Percentiles rank a stretch among this genome's conserved stretches.
phyloP scores from a whole-genome alignment of 2,329 filamentous ascomycete genomes.

The Herpomyces periplanetae region DNA sequence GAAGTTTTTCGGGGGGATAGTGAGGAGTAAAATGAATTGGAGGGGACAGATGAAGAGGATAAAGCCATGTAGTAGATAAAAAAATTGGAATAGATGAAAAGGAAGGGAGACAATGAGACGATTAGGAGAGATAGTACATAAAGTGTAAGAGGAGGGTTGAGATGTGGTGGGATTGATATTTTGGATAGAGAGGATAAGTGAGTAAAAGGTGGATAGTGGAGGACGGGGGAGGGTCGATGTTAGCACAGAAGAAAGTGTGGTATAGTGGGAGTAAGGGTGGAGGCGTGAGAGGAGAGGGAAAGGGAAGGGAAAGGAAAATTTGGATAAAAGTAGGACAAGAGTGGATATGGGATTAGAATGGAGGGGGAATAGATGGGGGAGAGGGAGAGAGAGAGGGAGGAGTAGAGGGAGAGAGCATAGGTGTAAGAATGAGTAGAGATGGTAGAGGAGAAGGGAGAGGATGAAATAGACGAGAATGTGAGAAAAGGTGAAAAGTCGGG shows the following conservation, averaged over 20 bases:
- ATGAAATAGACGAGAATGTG: constrained; percentile 6
- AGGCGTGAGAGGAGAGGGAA: constrained; percentile 6
- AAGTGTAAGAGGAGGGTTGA: constrained; percentile 6
- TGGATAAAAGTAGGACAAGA: constrained; percentile 3
- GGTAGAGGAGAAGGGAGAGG: constrained; percentile 5
- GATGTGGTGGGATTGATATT: constrained; percentile 6
- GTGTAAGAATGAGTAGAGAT: constrained; percentile 4
- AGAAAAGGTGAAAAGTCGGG: constrained; percentile 5
- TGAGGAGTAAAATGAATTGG: constrained; percentile 22
- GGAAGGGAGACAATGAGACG: constrained; percentile 5
- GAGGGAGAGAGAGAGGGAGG: constrained; percentile 2
- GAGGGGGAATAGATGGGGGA: constrained; percentile 5
- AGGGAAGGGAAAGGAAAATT: constrained; percentile 4
- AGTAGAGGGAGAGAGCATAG: constrained; percentile 3
- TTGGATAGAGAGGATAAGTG: constrained; percentile 5
- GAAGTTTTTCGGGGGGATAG: constrained; percentile 33
- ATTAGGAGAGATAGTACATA: constrained; percentile 5
- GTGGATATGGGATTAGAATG: constrained; percentile 4
- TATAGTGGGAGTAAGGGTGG: constrained; percentile 6
- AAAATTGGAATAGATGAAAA: constrained; percentile 4
- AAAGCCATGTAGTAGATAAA: constrained; percentile 20
- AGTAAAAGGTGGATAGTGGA: constrained; percentile 5
- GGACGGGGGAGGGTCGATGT: constrained; percentile 5
- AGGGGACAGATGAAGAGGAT: constrained; percentile 20
- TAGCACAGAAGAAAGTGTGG: constrained; percentile 5